These are phyloP conservation scores for Pseudogymnoascus sp. DNA, from an alignment of 2,329 filamentous ascomycete genomes.

Conservation along the genomic window DNA sequence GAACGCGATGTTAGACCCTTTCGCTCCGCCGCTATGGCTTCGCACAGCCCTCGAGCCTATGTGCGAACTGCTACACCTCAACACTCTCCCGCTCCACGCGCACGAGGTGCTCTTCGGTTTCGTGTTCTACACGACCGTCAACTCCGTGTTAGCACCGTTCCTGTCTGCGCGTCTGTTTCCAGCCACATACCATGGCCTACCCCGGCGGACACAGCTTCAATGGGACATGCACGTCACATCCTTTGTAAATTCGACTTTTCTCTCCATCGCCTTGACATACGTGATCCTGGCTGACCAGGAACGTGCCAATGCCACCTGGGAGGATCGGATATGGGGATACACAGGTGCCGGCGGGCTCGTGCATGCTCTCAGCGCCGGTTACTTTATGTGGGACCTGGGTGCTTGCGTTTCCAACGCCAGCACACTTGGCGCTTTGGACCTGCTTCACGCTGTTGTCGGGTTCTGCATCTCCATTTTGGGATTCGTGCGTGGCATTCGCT, in stretches of 20 bases:
- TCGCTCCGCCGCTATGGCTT: conserved; percentile 52
- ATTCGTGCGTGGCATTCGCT: conserved; percentile 54
- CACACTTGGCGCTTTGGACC: conserved; percentile 70
- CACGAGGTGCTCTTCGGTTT: conserved; percentile 67
- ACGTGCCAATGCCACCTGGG: conserved; percentile 55
- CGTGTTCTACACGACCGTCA: conserved; percentile 60
- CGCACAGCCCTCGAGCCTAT: conserved; percentile 50
- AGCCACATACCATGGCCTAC: conserved; percentile 50
- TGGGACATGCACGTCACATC: conserved; percentile 83
- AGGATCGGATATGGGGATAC: conserved; percentile 70
- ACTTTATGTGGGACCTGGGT: conserved; percentile 73
- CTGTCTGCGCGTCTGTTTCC: conserved; percentile 58
- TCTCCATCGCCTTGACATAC: conserved; percentile 66
- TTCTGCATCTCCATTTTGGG: conserved; percentile 64
- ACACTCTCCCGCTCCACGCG: conserved; percentile 66
- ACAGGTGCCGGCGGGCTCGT: conserved; percentile 65
- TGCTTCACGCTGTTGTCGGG: conserved; percentile 50
- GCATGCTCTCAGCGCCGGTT: conserved; percentile 68
- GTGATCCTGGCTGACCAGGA: conserved; percentile 62
- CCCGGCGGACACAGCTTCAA: conserved; percentile 58
- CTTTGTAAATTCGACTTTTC: conserved; percentile 64
- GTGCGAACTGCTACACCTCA: conserved; percentile 53
- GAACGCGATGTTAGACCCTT: conserved; percentile 62
- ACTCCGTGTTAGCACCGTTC: conserved; percentile 58
- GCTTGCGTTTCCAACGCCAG: conserved; percentile 60